Evolutionary conservation across 2,329 filamentous ascomycete species (phyloP).

Genomic region (Cytospora leucostoma): DNA sequence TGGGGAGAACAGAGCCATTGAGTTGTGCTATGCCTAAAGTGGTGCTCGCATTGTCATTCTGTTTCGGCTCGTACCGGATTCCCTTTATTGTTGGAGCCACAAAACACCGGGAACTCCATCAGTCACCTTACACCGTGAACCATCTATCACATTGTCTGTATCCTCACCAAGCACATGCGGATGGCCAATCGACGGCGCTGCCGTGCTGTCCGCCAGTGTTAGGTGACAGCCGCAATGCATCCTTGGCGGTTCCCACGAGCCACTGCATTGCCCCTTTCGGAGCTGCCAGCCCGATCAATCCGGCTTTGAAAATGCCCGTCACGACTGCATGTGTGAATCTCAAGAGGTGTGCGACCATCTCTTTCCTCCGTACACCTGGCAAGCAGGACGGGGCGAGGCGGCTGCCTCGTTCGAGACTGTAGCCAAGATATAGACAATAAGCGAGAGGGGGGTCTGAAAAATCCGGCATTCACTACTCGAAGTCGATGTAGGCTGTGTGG

Average conservation of each 20-base stretch:
- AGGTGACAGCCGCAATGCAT: conserved; percentile 6
- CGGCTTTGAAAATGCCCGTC: neutral
- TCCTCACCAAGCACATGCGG: conserved; percentile 3
- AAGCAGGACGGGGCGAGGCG: conserved; percentile 12
- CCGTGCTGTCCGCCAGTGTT: conserved; percentile 1
- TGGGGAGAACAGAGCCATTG: neutral
- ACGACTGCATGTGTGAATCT: neutral
- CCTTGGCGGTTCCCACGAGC: conserved; percentile 5
- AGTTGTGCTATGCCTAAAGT: neutral
- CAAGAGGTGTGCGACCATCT: conserved; percentile 7
- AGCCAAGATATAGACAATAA: neutral
- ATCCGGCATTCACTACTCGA: conserved; percentile 3
- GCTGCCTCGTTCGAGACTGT: conserved; percentile 9
- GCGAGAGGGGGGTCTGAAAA: neutral
- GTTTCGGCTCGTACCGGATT: conserved; percentile 16
- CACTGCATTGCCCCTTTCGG: neutral
- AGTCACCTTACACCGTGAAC: conserved; percentile 4
- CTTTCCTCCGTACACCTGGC: conserved; percentile 4
- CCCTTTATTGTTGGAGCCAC: conserved; percentile 22
- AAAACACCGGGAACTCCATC: conserved; percentile 4
- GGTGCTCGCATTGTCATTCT: conserved; percentile 2
- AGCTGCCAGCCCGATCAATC: conserved; percentile 8
- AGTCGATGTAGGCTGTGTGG: conserved; percentile 1
- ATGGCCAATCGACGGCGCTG: conserved; percentile 1
- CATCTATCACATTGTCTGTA: neutral